phyloP scores from a whole-genome alignment of 768 basidiomycete species.

The Podaxis sp. region DNA sequence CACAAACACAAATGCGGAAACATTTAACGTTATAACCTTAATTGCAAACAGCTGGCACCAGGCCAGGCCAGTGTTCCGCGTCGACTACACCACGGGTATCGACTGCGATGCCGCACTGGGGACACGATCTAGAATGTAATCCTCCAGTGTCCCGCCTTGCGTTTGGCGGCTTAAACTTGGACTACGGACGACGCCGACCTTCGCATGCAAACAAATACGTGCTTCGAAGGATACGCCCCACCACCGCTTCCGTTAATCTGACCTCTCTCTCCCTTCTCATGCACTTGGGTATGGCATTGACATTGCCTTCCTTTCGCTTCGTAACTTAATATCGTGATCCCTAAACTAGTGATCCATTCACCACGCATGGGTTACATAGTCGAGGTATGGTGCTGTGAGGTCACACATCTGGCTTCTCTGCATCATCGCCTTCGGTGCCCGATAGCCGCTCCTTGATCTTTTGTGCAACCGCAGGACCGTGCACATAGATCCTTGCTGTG shows the following conservation, averaged over 20 bases:
- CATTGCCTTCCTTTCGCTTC: slow-evolving; percentile 1
- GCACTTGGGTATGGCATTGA: background rate
- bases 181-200: slow-evolving; percentile 4
- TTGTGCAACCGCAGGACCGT: slow-evolving; percentile 53
- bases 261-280: background rate
- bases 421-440: slow-evolving; percentile 6
- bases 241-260: slow-evolving; percentile 2
- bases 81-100: background rate
- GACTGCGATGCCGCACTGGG: background rate
- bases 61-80: background rate
- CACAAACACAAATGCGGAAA: background rate
- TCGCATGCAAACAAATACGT: background rate
- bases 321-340: background rate
- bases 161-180: background rate
- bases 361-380: slow-evolving; percentile 9
- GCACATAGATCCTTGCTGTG: slow-evolving; percentile 49
- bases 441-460: slow-evolving; percentile 56
- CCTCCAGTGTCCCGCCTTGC: background rate
- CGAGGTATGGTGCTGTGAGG: background rate
- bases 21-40: too few species aligned
- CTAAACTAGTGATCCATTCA: slow-evolving; percentile 12
- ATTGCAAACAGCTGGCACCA: background rate
- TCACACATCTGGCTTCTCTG: background rate
- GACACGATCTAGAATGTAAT: background rate
- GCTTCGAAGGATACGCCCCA: background rate